phyloP scores from a whole-genome alignment of 2,329 filamentous ascomycete species.

The Fusarium sp. region DNA sequence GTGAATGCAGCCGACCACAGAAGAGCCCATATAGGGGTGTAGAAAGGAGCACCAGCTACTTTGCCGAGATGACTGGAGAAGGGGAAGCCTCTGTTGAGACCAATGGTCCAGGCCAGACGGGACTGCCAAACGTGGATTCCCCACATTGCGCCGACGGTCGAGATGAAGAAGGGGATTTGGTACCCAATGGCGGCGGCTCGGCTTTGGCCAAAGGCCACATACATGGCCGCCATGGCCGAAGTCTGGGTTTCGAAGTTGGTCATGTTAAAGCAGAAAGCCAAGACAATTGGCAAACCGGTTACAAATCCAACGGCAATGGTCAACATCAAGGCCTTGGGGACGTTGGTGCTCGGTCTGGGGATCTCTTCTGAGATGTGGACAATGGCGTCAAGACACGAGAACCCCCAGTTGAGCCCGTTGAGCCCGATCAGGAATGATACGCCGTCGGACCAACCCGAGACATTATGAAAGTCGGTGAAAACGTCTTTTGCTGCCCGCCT shows the following conservation, averaged over 20 bases:
- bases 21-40: background rate
- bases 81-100: constrained; percentile 10
- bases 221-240: background rate
- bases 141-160: background rate
- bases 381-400: constrained; percentile 18
- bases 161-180: background rate
- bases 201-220: background rate
- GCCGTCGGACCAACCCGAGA: constrained; percentile 13
- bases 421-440: constrained; percentile 18
- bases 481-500: background rate
- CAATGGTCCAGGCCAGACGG: constrained; percentile 14
- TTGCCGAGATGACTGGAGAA: background rate
- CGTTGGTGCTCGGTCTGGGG: background rate
- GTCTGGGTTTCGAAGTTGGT: background rate
- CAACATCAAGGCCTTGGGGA: constrained; percentile 2
- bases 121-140: constrained; percentile 19
- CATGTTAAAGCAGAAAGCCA: background rate
- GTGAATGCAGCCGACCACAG: background rate
- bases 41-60: background rate
- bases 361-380: constrained; percentile 27
- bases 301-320: background rate
- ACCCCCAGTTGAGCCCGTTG: constrained; percentile 21
- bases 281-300: background rate
- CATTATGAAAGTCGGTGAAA: constrained; percentile 6
- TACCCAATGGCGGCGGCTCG: background rate